Evolutionary conservation across 257 asterid genomes (phyloP).

Genomic region (Euphrasia confusa): DNA sequence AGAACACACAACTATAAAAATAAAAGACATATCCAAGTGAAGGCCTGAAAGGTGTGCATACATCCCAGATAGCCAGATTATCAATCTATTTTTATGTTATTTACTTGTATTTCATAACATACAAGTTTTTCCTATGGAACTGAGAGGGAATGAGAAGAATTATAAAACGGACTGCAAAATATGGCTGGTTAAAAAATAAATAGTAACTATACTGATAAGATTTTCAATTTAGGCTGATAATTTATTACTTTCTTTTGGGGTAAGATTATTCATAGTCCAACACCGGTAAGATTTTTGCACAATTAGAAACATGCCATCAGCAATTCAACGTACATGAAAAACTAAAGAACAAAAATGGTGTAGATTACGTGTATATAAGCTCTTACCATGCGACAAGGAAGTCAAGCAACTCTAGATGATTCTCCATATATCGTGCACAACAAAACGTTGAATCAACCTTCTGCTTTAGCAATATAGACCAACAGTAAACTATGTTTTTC

Average conservation of each 20-base stretch:
- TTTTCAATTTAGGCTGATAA: neutral
- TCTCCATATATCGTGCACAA: conserved; percentile 83
- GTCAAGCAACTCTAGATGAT: conserved; percentile 89
- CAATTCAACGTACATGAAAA: conserved; percentile 18
- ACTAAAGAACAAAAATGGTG: conserved; percentile 4
- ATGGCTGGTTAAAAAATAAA: neutral
- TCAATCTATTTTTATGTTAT: neutral
- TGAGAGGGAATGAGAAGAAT: neutral
- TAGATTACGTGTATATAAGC: conserved; percentile 15
- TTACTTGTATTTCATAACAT: neutral
- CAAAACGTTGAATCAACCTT: conserved; percentile 61
- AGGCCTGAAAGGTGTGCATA: conserved; percentile 2
- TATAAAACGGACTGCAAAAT: neutral
- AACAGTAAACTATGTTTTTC: conserved; percentile 81
- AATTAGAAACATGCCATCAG: neutral
- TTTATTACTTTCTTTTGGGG: neutral
- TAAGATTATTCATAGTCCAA: neutral
- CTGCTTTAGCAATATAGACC: conserved; percentile 91
- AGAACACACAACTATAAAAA: conserved; percentile 2
- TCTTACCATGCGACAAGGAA: conserved; percentile 91
- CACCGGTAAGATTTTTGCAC: too few relatives aligned
- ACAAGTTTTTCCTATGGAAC: neutral
- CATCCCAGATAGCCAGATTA: neutral
- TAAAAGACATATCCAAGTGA: conserved; percentile 9
- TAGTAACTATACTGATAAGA: neutral